Conservation (phyloP, 768 basidiomycete species). For the Ramaria rubella region DNA sequence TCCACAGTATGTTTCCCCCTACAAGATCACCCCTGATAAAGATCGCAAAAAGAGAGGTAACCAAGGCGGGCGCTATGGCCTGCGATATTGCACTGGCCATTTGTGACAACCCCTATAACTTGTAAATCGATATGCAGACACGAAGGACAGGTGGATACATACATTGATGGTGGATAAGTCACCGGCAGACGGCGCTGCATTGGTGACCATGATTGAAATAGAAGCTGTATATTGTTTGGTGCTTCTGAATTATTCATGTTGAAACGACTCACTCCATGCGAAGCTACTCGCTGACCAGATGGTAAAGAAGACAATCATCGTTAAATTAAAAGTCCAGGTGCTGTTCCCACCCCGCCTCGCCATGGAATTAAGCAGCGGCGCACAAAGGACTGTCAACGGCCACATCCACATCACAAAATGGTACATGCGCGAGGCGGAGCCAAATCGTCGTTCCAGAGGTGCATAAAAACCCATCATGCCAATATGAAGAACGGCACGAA, state of each 20-base stretch:
- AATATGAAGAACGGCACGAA: constrained; percentile 11
- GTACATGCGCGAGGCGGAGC: constrained; percentile 8
- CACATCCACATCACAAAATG: constrained; percentile 1
- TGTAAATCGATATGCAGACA: neutral
- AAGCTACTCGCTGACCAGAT: constrained; percentile 10
- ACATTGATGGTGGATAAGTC: constrained; percentile 15
- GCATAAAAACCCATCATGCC: constrained; percentile 3
- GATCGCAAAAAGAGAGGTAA: constrained; percentile 14
- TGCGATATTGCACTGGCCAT: constrained; percentile 15
- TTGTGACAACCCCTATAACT: constrained; percentile 11
- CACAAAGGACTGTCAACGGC: constrained; percentile 6
- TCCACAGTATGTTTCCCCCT: constrained; percentile 15
- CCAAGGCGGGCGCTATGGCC: constrained; percentile 15
- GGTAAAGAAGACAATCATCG: constrained; percentile 7
- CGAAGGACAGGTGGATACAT: neutral
- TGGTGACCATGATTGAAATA: constrained; percentile 12
- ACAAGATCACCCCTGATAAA: constrained; percentile 13
- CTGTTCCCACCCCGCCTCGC: neutral
- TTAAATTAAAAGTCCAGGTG: constrained; percentile 1
- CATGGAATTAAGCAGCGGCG: constrained; percentile 9
- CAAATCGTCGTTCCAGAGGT: constrained; percentile 6
- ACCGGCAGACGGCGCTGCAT: constrained; percentile 12
- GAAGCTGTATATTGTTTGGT: constrained; percentile 5
- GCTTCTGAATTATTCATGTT: neutral
- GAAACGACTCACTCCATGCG: constrained; percentile 12